Evolutionary conservation across 2,329 filamentous ascomycete genomes (phyloP), one percentile per base, ranked within the genome.

Genomic region (Neofusicoccum kwambonambiense): DNA sequence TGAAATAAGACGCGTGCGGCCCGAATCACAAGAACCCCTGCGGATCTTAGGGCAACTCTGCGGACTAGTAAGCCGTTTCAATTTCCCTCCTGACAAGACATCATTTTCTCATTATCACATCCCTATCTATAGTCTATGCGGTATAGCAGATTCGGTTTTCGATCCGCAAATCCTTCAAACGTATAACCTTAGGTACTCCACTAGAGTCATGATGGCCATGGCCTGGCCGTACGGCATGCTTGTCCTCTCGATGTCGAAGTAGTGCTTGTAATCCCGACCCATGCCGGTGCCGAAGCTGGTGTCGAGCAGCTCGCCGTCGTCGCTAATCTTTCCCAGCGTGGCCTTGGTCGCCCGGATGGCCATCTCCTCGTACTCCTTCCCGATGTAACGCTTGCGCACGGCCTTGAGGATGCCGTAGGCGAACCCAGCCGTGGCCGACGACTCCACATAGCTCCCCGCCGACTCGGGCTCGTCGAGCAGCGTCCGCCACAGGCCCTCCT

Each of bases 221-320:
- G 90, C 89, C 75, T 93, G 91, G 0, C 91, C 91, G 70, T 93
- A 93, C 6, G 90, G 91, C 91, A 93, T 94, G 70, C 88, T 89
- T 2, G 91, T 94, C 67, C 89, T 78, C 1, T 87, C 84, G 65
- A 94, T 93, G 68, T 91, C 85, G 76, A 90, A 89, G 73, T 94
- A 93, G 75, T 92, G 89, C 77, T 93, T 86, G 72, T 93, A 75
- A 65, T 84, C 84, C 68, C 86, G 82, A 0, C 91, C 91, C 90
- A 94, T 93, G 0, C 82, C 89, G 0, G 91, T 94, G 0, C 91
- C 91, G 72, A 93, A 94, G 68, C 89, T 92, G 1, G 89, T 90
- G 72, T 92, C 87, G 54, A 84, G 79, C 72, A 94, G 77, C 78
- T 93, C 91, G 1, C 91, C 91, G 65, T 87, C 82, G 0, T 79